Conservation (phyloP, 1,284 basidiomycete species). For the Sphaerobolus stellatus region DNA sequence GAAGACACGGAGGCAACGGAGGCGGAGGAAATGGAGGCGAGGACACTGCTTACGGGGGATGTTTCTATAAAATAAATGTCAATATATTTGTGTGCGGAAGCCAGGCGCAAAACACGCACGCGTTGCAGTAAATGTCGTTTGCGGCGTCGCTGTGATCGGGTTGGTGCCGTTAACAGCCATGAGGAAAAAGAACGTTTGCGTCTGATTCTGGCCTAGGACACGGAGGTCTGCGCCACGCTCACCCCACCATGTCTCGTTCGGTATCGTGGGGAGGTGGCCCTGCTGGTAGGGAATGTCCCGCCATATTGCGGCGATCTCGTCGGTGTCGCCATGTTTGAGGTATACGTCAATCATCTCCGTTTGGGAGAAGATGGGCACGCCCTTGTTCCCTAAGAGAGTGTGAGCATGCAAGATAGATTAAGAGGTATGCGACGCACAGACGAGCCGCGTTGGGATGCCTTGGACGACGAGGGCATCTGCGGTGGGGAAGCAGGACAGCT, state of each 20-base stretch:
- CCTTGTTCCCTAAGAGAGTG: constrained; percentile 48
- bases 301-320: constrained; percentile 45
- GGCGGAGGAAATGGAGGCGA: constrained; percentile 45
- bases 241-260: constrained; percentile 77
- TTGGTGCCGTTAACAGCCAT: constrained; percentile 54
- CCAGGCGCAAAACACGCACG: constrained; percentile 51
- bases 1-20: constrained; percentile 41
- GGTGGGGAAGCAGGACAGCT: constrained; percentile 71
- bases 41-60: constrained; percentile 62
- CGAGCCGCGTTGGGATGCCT: constrained; percentile 67
- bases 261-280: constrained; percentile 51
- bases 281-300: constrained; percentile 48
- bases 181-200: constrained; percentile 72
- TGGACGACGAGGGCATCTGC: constrained; percentile 54
- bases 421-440: constrained; percentile 54
- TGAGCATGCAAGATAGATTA: constrained; percentile 2
- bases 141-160: constrained; percentile 32
- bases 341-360: constrained; percentile 60
- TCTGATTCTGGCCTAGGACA: constrained; percentile 46
- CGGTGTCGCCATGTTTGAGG: constrained; percentile 66
- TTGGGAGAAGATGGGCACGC: constrained; percentile 44
- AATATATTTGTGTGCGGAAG: constrained; percentile 13
- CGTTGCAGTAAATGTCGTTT: constrained; percentile 70
- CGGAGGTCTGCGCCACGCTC: constrained; percentile 48
- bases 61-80: constrained; percentile 51